Evolutionary conservation across 106 monocot genomes (phyloP).

Genomic region (Dendrobium officinale): DNA sequence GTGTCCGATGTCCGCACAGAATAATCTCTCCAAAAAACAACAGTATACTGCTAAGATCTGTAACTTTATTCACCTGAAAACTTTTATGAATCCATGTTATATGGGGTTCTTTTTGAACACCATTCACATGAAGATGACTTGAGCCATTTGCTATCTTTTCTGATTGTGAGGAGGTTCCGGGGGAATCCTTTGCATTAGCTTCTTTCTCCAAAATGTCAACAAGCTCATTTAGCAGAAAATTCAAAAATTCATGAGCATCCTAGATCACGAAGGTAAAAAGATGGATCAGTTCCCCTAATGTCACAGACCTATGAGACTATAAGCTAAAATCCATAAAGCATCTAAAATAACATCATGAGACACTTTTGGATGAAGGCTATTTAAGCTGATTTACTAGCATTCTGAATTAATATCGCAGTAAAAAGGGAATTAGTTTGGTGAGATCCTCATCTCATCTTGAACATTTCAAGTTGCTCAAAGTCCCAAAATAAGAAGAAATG

Average conservation of each 20-base stretch:
- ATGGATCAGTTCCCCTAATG: not conserved
- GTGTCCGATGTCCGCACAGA: too few relatives aligned
- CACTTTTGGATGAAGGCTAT: not conserved
- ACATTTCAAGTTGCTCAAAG: too few relatives aligned
- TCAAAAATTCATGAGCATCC: constrained; percentile 61
- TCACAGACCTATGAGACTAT: not conserved
- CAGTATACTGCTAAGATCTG: not conserved
- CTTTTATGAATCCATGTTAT: constrained; percentile 42
- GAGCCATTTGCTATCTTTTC: constrained; percentile 36
- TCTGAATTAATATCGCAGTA: not conserved
- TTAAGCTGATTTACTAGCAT: too few relatives aligned
- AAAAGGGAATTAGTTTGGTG: not conserved
- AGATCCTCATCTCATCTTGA: too few relatives aligned
- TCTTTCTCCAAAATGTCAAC: constrained; percentile 51
- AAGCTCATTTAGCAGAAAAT: constrained; percentile 43
- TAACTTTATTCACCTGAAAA: constrained; percentile 35
- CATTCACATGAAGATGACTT: constrained; percentile 23
- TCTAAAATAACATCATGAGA: not conserved
- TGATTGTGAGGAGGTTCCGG: constrained; percentile 18
- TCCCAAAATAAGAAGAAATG: too few relatives aligned
- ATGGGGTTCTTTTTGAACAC: constrained; percentile 27
- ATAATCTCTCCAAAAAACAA: too few relatives aligned
- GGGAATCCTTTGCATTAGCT: constrained; percentile 24
- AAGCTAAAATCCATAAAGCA: not conserved
- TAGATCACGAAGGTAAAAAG: constrained; percentile 2